phyloP scores from a whole-genome alignment of 352 stramenopile genomes.

The Pythium apleroticum region DNA sequence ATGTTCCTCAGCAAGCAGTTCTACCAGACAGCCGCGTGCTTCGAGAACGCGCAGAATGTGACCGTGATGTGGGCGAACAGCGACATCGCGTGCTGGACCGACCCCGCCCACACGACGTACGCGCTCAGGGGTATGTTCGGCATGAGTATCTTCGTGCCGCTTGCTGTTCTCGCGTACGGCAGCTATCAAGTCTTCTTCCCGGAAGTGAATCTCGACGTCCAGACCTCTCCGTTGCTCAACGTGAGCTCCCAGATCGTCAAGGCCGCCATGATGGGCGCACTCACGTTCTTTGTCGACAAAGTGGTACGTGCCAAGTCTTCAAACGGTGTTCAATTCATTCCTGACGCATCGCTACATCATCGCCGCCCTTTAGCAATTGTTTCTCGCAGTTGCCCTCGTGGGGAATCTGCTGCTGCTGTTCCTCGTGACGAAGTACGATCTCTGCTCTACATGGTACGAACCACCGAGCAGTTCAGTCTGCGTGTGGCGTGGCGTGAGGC shows the following conservation, averaged over 20 bases:
- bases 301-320: conserved; percentile 24
- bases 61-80: conserved; percentile 33
- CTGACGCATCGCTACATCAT: neutral
- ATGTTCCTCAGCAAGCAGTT: conserved; percentile 47
- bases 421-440: conserved; percentile 29
- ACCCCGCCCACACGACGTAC: conserved; percentile 24
- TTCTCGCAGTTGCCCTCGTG: conserved; percentile 28
- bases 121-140: conserved; percentile 37
- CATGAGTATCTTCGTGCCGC: conserved; percentile 40
- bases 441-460: conserved; percentile 39
- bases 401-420: conserved; percentile 35
- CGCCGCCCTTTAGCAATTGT: conserved; percentile 29
- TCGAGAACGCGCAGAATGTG: conserved; percentile 14
- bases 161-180: conserved; percentile 36
- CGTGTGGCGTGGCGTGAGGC: neutral
- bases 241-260: conserved; percentile 42
- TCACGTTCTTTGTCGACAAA: conserved; percentile 38
- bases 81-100: conserved; percentile 32
- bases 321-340: neutral
- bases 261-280: conserved; percentile 34
- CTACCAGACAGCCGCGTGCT: conserved; percentile 31
- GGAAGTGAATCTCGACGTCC: conserved; percentile 41
- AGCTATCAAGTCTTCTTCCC: conserved; percentile 45
- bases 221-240: conserved; percentile 37
- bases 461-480: no score